Percentiles rank a stretch among this genome's conserved stretches.
phyloP scores from a whole-genome alignment of 305 asterid species.

The Rubia balearica region DNA sequence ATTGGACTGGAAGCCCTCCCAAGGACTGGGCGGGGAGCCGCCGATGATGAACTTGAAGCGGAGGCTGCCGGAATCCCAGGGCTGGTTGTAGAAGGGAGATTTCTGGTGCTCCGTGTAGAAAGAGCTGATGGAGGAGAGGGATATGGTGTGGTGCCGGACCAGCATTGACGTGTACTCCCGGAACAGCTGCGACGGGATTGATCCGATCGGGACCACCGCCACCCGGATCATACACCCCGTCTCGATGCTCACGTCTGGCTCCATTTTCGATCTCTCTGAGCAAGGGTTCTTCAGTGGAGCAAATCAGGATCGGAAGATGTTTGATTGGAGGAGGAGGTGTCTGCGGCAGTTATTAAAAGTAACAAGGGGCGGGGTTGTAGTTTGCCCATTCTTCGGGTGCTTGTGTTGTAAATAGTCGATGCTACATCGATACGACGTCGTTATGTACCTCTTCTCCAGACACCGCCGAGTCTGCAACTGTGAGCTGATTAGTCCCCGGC shows the following conservation, averaged over 20 bases:
- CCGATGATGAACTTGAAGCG: constrained; percentile 84
- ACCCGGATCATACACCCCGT: constrained; percentile 92
- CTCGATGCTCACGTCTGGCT: constrained; percentile 94
- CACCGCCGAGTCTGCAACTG: background rate
- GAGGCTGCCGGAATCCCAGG: constrained; percentile 86
- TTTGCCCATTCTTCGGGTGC: background rate
- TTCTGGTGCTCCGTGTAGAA: constrained; percentile 97
- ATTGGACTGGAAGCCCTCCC: constrained; percentile 94
- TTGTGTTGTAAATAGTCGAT: background rate
- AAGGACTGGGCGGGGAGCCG: constrained; percentile 87
- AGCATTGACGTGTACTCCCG: constrained; percentile 79
- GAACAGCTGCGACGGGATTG: constrained; percentile 50
- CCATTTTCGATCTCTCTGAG: constrained; percentile 29
- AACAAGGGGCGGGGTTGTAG: background rate
- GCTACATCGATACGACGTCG: background rate
- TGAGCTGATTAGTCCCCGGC: background rate
- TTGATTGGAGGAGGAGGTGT: background rate
- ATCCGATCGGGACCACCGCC: constrained; percentile 80
- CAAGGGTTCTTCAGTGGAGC: too few species aligned
- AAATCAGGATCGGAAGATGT: too few species aligned
- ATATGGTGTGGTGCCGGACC: constrained; percentile 75
- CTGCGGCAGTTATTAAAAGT: background rate
- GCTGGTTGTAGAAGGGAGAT: constrained; percentile 80
- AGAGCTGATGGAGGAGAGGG: constrained; percentile 78
- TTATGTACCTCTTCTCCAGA: background rate